These are phyloP conservation scores for Magnaporthiopsis incrustans DNA, from an alignment of 2,329 filamentous ascomycete species.

Conservation along the genomic window DNA sequence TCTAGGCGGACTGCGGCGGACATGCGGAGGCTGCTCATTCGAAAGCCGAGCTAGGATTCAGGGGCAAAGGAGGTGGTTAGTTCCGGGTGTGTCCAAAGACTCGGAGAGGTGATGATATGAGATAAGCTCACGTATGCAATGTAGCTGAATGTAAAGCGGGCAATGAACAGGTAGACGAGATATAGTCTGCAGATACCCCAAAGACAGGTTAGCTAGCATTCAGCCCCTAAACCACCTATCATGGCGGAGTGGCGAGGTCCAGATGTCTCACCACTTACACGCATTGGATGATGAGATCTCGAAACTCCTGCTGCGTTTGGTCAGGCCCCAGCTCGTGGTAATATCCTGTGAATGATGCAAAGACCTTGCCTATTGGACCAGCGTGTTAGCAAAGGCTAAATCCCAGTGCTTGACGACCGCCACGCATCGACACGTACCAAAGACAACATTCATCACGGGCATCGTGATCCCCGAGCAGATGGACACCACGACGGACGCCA, in stretches of 20 bases:
- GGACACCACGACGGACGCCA: constrained; percentile 37
- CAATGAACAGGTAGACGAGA: constrained; percentile 63
- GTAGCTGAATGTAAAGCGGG: constrained; percentile 54
- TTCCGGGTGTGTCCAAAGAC: constrained; percentile 6
- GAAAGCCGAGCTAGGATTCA: constrained; percentile 37
- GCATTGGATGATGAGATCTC: constrained; percentile 19
- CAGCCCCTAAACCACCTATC: background rate
- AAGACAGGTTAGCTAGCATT: background rate
- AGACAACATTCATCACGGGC: constrained; percentile 53
- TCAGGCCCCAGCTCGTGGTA: constrained; percentile 16
- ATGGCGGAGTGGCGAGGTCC: too few relatives aligned
- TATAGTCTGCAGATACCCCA: constrained; percentile 38
- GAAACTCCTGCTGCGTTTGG: constrained; percentile 20
- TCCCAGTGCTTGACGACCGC: constrained; percentile 18
- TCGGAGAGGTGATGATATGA: background rate
- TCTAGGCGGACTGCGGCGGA: constrained; percentile 52
- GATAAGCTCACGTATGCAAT: constrained; percentile 19
- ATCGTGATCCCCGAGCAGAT: constrained; percentile 47
- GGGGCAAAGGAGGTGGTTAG: constrained; percentile 4
- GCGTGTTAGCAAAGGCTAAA: background rate
- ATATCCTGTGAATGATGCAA: constrained; percentile 23
- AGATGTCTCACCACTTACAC: constrained; percentile 16
- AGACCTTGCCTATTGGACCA: constrained; percentile 19
- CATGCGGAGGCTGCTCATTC: constrained; percentile 51
- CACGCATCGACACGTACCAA: constrained; percentile 39